Evolutionary conservation across 1,284 basidiomycete species (phyloP).

Genomic region (Polyporus tsugae): DNA sequence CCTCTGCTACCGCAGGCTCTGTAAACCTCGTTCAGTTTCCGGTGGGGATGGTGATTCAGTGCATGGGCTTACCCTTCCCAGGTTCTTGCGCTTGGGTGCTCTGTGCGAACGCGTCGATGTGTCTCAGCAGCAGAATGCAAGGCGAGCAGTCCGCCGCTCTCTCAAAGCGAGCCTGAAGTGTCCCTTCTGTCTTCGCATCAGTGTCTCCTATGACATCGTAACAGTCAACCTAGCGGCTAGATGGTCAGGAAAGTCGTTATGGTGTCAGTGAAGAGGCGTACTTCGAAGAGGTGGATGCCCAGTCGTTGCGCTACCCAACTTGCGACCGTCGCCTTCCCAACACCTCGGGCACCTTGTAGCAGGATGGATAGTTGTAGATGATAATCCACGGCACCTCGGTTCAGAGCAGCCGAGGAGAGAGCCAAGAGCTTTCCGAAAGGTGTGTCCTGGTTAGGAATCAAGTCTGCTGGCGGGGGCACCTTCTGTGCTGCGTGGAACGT

Average conservation of each 20-base stretch:
- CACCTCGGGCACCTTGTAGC: slow-evolving; percentile 77
- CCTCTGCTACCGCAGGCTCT: slow-evolving; percentile 71
- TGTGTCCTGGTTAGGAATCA: slow-evolving; percentile 37
- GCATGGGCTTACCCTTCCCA: slow-evolving; percentile 63
- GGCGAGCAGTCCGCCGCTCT: slow-evolving; percentile 86
- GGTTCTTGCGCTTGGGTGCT: slow-evolving; percentile 73
- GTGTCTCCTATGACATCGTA: slow-evolving; percentile 88
- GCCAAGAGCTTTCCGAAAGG: slow-evolving; percentile 53
- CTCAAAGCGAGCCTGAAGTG: slow-evolving; percentile 81
- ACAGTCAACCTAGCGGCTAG: slow-evolving; percentile 76
- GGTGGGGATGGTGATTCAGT: not conserved
- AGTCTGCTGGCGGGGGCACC: slow-evolving; percentile 37
- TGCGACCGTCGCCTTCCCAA: slow-evolving; percentile 75
- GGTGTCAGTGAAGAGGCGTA: slow-evolving; percentile 42
- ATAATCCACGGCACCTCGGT: slow-evolving; percentile 63
- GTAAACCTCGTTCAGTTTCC: slow-evolving; percentile 12
- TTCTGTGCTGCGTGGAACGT: slow-evolving; percentile 10
- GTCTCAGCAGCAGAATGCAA: slow-evolving; percentile 84
- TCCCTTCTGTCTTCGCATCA: slow-evolving; percentile 81
- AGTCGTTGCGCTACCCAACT: slow-evolving; percentile 66
- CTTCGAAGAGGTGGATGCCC: slow-evolving; percentile 86
- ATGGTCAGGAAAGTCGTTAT: slow-evolving; percentile 2
- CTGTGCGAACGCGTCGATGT: slow-evolving; percentile 86
- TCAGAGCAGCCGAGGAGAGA: slow-evolving; percentile 63
- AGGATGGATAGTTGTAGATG: slow-evolving; percentile 72